Evolutionary conservation across 1,139 yeast genomes (phyloP), one percentile per base, ranked within the genome.

Genomic region (Hemisphaericaspora xylanilytica): DNA sequence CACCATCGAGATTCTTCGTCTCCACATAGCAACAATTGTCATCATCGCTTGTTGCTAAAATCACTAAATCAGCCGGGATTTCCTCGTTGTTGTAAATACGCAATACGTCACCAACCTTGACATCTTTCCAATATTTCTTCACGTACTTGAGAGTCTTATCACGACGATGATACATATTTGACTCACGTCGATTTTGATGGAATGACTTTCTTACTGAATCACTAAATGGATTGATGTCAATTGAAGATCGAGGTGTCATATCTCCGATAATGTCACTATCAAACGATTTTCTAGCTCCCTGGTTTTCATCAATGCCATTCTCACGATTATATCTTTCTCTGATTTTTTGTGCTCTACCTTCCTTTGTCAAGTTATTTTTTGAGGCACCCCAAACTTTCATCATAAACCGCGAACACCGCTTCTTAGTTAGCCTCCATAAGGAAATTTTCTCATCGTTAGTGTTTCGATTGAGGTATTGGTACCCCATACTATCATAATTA

Each of bases 1-100:
- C 83, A 53, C 83, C 83, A 55, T 78, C 83, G 39, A 78, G 60
- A 50, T 78, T 78, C 49, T 77, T 78, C 1, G 83, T 78, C 52
- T 78, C 83, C 13, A 77, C 75, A 47, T 69, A 75, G 57, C 81
- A 76, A 36, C 73, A 65, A 47, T 71, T 73, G 50, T 76, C 80
- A 14, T 67, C 73, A 47, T 75, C 80, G 48, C 78, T 70, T 1
- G 82, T 70, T 12, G 79, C 61, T 12, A 78, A 58, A 17, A 78
- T 66, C 29, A 75, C 55, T 16, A 73, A 59, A 55, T 78, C 83
- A 4, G 81, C 81, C 1, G 83, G 83, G 21, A 78, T 64, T 55
- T 77, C 81, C 43, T 78, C 82, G 46, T 77, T 75, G 50, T 73
- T 74, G 43, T 71, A 68, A 20, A 78, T 64, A 36, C 81, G 56